Percentiles rank a stretch among this genome's conserved stretches.
Evolutionary conservation across 2,329 filamentous ascomycete species (phyloP).

Genomic region (Talaromyces piceae): DNA sequence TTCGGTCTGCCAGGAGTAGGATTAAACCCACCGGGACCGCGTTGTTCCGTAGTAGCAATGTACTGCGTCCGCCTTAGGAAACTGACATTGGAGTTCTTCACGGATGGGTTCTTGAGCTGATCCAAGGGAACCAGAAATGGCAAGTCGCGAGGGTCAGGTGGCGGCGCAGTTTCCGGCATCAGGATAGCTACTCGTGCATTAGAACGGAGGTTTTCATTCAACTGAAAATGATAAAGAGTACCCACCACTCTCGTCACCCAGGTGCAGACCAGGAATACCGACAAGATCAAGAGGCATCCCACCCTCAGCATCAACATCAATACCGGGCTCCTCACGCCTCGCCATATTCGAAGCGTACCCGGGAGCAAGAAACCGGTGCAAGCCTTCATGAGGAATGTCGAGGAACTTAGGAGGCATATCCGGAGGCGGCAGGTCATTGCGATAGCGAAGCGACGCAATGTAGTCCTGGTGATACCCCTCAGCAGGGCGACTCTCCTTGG

Average conservation of each 20-base stretch:
- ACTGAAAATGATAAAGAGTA: slow-evolving; percentile 4
- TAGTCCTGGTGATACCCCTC: slow-evolving; percentile 78
- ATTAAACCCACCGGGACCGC: slow-evolving; percentile 26
- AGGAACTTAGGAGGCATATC: slow-evolving; percentile 93
- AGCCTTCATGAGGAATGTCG: slow-evolving; percentile 88
- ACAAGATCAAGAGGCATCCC: slow-evolving; percentile 96
- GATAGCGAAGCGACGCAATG: slow-evolving; percentile 90
- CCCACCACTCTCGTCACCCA: slow-evolving; percentile 88
- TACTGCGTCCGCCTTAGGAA: slow-evolving; percentile 96
- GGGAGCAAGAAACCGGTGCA: slow-evolving; percentile 83
- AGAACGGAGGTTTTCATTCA: background rate
- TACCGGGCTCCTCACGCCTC: slow-evolving; percentile 86
- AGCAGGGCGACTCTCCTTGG: slow-evolving; percentile 31
- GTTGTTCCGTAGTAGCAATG: slow-evolving; percentile 48
- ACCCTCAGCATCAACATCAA: slow-evolving; percentile 94
- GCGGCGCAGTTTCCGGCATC: slow-evolving; percentile 62
- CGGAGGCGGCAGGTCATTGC: slow-evolving; percentile 89
- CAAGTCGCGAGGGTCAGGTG: slow-evolving; percentile 75
- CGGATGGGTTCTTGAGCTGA: slow-evolving; percentile 75
- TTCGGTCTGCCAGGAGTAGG: slow-evolving; percentile 20
- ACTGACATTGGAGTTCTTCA: slow-evolving; percentile 69
- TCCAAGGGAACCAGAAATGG: slow-evolving; percentile 75
- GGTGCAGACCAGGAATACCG: slow-evolving; percentile 88
- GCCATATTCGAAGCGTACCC: slow-evolving; percentile 83
- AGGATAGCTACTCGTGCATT: slow-evolving; percentile 60